Evolutionary conservation across 2,329 filamentous ascomycete genomes (phyloP).

Genomic region (Aspergillus ustus): DNA sequence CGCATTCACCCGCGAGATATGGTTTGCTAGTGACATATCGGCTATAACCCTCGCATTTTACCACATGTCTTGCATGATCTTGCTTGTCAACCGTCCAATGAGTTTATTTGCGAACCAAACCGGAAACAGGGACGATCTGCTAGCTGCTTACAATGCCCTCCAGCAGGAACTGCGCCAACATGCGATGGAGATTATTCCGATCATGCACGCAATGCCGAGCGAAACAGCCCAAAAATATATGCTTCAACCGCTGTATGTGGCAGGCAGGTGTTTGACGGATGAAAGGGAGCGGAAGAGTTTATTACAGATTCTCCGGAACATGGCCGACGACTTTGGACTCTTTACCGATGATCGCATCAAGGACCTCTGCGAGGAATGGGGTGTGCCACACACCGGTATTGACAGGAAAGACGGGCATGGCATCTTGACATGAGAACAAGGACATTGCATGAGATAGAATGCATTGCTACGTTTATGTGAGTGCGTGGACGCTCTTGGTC

Average conservation of each 20-base stretch:
- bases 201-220: constrained; percentile 19
- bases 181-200: constrained; percentile 12
- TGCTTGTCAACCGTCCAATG: constrained; percentile 19
- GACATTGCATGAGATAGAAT: background rate
- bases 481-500: too few relatives aligned
- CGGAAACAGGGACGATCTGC: background rate
- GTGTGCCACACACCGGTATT: background rate
- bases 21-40: constrained; percentile 23
- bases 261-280: constrained; percentile 20
- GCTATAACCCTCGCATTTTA: constrained; percentile 25
- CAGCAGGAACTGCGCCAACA: constrained; percentile 4
- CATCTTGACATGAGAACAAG: background rate
- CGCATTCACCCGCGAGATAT: constrained; percentile 14
- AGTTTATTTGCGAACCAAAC: background rate
- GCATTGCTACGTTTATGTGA: too few relatives aligned
- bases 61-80: constrained; percentile 26
- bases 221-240: constrained; percentile 19
- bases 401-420: background rate
- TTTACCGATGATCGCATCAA: constrained; percentile 16
- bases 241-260: constrained; percentile 25
- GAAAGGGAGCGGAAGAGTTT: constrained; percentile 1
- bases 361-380: constrained; percentile 18
- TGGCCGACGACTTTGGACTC: constrained; percentile 15
- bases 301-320: background rate
- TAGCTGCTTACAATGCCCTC: background rate